Percentiles rank a stretch among this genome's conserved stretches.
Evolutionary conservation across 176 grass and related monocot species (phyloP).

Genomic region (Cenchrus fungigraminus): DNA sequence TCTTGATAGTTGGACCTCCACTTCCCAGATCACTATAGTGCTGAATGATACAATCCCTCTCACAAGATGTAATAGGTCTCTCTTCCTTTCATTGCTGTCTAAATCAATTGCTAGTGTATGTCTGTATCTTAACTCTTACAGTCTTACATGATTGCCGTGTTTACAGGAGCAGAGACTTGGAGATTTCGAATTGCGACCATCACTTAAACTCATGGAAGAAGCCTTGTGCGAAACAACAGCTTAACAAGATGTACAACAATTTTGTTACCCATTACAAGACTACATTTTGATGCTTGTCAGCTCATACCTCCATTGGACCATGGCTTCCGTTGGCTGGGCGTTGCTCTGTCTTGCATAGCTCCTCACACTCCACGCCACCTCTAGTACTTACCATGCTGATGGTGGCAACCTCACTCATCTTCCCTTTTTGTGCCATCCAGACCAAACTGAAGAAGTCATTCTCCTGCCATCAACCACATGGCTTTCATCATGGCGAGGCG

Average conservation of each 20-base stretch:
- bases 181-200: too few relatives aligned
- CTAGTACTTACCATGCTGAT: too few relatives aligned
- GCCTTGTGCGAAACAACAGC: too few relatives aligned
- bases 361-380: neutral
- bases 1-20: neutral
- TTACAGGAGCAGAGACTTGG: too few relatives aligned
- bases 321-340: neutral
- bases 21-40: neutral
- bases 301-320: neutral
- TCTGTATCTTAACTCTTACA: too few relatives aligned
- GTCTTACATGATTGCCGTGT: too few relatives aligned
- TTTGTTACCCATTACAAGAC: neutral
- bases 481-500: neutral
- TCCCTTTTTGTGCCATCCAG: neutral
- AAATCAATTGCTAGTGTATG: too few relatives aligned
- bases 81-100: too few relatives aligned
- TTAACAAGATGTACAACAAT: neutral
- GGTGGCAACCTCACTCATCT: neutral
- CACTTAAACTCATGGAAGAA: too few relatives aligned
- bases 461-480: neutral
- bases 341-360: conserved; percentile 3
- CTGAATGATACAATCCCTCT: too few relatives aligned
- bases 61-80: too few relatives aligned
- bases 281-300: neutral
- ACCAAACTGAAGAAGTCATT: conserved; percentile 11